These are phyloP conservation scores for Chimonanthus salicifolius DNA, from an alignment of 164 flowering plant species.

Conservation along the genomic window DNA sequence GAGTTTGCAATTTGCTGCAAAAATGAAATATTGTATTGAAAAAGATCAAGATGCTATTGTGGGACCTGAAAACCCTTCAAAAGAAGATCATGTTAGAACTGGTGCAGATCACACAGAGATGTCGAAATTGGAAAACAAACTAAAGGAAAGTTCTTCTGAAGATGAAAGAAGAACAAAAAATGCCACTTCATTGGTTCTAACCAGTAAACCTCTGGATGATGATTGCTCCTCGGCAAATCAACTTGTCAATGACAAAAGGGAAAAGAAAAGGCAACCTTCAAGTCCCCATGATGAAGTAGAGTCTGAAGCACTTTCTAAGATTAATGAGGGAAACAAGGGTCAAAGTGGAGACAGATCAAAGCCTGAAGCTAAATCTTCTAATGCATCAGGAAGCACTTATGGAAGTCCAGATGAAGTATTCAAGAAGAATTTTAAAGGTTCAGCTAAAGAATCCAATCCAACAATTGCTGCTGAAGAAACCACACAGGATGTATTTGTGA, in stretches of 20 bases:
- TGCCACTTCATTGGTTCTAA: slow-evolving; percentile 6
- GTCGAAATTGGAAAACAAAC: slow-evolving; percentile 4
- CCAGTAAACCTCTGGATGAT: slow-evolving; percentile 11
- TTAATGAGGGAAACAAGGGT: neutral
- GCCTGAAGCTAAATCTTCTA: too few species aligned
- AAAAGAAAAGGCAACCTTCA: slow-evolving; percentile 18
- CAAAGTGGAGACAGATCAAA: too few species aligned
- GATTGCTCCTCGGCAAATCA: neutral
- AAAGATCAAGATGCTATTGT: slow-evolving; percentile 12
- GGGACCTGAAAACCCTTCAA: slow-evolving; percentile 9
- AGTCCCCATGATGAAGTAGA: slow-evolving; percentile 3
- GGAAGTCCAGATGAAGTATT: too few species aligned
- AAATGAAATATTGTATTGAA: slow-evolving; percentile 29
- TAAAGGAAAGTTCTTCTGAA: slow-evolving; percentile 4
- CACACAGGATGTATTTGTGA: too few species aligned
- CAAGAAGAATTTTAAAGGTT: too few species aligned
- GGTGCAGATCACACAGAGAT: slow-evolving; percentile 9
- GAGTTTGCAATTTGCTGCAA: slow-evolving; percentile 11
- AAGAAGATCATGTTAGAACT: slow-evolving; percentile 6
- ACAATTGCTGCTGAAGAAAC: too few species aligned
- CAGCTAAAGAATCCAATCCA: too few species aligned
- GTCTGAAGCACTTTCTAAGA: slow-evolving; percentile 11
- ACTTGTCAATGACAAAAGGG: slow-evolving; percentile 12
- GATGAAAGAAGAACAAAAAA: slow-evolving; percentile 1
- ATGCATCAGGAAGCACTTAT: too few species aligned